Base-by-base conservation (phyloP, 2,329 filamentous ascomycete genomes). In the Epichloe uncinata region DNA sequence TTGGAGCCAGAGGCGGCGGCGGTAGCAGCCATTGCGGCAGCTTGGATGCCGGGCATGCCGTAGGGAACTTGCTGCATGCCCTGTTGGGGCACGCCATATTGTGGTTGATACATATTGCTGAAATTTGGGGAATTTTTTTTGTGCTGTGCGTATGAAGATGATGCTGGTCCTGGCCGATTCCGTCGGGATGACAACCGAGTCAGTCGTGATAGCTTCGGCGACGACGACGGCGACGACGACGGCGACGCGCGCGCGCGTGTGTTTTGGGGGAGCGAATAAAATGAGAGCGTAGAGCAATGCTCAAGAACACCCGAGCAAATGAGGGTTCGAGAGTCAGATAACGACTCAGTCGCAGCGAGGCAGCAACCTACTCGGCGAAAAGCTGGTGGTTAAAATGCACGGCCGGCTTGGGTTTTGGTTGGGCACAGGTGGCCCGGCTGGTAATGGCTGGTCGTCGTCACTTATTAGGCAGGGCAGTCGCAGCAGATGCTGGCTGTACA, bases 11-110 rank as follows among this genome's bases (percentile, higher is more conserved):
- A 90, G 11, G 91, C 91, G 1, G 91, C 90, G 16, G 91, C 91
- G 1, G 90, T 95, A 20, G 85, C 80, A 42, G 85, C 90, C 87
- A 95, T 93, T 52, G 90, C 90, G 46, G 91, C 90, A 13, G 89
- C 89, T 66, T 95, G 87, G 44, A 89, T 87, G 18, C 84, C 79
- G 35, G 84, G 84, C 68, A 91, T 87, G 51, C 78, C 83, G 70
- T 95, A 95, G 18, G 63, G 59, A 34, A 68, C 64, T 50, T 61
- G 62, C 70, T 86, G 83, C 80, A 95, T 88, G 60, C 76, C 76
- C 59, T 81, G 75, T 56, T 83, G 79, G 54, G 84, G 74, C 51
- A 90, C 85, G 52, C 80, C 83, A 63, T 89, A 91, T 55, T 81
- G 75, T 64, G 85, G 79, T 61, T 86, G 80, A 67, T 95, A 96